phyloP scores from a whole-genome alignment of 2,329 filamentous ascomycete species.

The Penicillium concentricum region DNA sequence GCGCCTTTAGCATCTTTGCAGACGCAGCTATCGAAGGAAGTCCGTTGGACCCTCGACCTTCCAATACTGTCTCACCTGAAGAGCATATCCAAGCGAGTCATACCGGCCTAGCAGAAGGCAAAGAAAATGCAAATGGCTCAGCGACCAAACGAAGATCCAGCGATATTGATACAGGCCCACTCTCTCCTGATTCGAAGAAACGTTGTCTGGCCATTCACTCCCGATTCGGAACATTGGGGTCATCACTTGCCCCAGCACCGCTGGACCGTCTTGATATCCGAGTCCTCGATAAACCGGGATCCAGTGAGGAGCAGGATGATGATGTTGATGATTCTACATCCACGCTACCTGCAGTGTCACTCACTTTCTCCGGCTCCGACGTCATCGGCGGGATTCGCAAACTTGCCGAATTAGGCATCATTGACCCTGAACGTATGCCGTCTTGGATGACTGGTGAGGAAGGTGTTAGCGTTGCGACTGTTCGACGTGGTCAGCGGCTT shows the following conservation, averaged over 20 bases:
- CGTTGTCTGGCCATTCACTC: constrained; percentile 62
- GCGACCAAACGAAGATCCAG: constrained; percentile 8
- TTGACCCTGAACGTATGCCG: constrained; percentile 77
- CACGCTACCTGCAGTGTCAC: constrained; percentile 30
- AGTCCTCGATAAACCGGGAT: constrained; percentile 46
- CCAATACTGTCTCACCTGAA: constrained; percentile 33
- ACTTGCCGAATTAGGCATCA: constrained; percentile 68
- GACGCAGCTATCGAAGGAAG: constrained; percentile 57
- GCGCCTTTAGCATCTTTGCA: constrained; percentile 77
- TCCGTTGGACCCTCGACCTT: constrained; percentile 49
- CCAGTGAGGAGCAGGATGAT: constrained; percentile 11
- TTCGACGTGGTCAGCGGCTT: constrained; percentile 57
- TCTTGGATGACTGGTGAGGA: constrained; percentile 91
- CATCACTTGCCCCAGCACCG: constrained; percentile 27
- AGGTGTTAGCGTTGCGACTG: constrained; percentile 70
- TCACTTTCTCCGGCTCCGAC: constrained; percentile 73
- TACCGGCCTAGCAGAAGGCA: constrained; percentile 6
- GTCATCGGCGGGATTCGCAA: constrained; percentile 78
- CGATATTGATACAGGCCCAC: constrained; percentile 1
- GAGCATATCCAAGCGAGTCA: constrained; percentile 25
- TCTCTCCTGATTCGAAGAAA: constrained; percentile 52
- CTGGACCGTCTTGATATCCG: constrained; percentile 52
- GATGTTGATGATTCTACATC: constrained; percentile 4
- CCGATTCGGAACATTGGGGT: constrained; percentile 66
- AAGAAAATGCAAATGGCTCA: constrained; percentile 11